These are phyloP conservation scores for Athelia sp. DNA, from an alignment of 1,284 basidiomycete species.

Conservation along the genomic window DNA sequence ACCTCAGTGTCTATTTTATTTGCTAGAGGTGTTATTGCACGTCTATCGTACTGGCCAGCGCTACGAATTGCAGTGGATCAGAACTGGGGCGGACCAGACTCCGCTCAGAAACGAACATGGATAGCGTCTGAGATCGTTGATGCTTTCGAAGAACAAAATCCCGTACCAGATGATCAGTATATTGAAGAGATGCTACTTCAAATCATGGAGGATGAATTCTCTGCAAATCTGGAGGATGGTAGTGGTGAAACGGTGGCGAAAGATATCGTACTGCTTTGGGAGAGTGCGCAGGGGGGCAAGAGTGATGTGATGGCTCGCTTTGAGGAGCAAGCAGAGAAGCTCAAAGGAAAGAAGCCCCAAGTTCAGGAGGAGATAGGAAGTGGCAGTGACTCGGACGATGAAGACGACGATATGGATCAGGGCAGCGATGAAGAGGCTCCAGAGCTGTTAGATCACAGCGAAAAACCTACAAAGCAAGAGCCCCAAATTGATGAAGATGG, in stretches of 20 bases:
- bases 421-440: constrained; percentile 53
- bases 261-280: constrained; percentile 71
- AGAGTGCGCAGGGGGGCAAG: constrained; percentile 37
- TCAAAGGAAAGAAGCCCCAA: constrained; percentile 53
- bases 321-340: constrained; percentile 56
- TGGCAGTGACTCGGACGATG: constrained; percentile 35
- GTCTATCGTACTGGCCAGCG: constrained; percentile 78
- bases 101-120: constrained; percentile 69
- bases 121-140: constrained; percentile 81
- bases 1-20: constrained; percentile 60
- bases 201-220: constrained; percentile 83
- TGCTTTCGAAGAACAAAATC: constrained; percentile 63
- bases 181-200: constrained; percentile 76
- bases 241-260: constrained; percentile 66
- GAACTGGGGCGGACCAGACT: constrained; percentile 76
- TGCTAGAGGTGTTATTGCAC: constrained; percentile 77
- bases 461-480: constrained; percentile 37
- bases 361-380: constrained; percentile 40
- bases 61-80: constrained; percentile 80
- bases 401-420: constrained; percentile 46
- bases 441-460: constrained; percentile 37
- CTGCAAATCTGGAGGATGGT: constrained; percentile 76
- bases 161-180: constrained; percentile 65
- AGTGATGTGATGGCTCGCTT: constrained; percentile 44
- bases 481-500: constrained; percentile 84